Evolutionary conservation across 1,139 yeast species (phyloP), one percentile per base, ranked within the genome.

Genomic region (Kurtzmaniella quercitrusa): DNA sequence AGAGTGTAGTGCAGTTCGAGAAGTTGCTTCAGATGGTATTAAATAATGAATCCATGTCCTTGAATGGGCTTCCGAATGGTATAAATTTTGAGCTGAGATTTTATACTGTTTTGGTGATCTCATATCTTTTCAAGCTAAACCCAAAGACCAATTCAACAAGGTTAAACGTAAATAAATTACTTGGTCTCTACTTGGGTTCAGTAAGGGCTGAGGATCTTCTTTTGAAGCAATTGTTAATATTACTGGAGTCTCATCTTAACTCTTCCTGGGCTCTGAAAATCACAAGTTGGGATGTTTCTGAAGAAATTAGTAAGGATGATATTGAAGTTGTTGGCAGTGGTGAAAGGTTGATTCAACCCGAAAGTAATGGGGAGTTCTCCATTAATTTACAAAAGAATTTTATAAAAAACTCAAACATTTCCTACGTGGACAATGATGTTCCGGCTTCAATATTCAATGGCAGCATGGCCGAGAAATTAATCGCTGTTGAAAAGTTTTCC

Each of bases 21-120:
- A 84, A 74, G 54, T 63, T 82, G 38, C 62, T 88, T n/a, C 95
- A 87, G 54, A 73, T 86, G 8, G 67, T 85, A 40, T 53, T 85
- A 16, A 79, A 77, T 54, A 82, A 81, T 52, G 75, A 72, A 2
- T 58, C 58, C 12, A 64, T 59, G 31, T 50, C 56, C 0, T 64
- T 80, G 43, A 52, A 51, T 10, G 55, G 53, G 15, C 46, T 62
- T 2, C 69, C 73, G 3, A 46, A 47, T 0, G 41, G 42, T 0
- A 46, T 51, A 0, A 61, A 56, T 31, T 43, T 56, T 0, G 57
- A 59, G 29, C 39, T 53, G 0, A 65, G 77, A 40, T 77, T 64
- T 47, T 63, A 70, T 43, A 63, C 81, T 0, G 65, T 80, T 3
- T 50, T 77, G 41, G 48, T 77, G 2, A 51, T 83, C 5, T 65